Evolutionary conservation across 306 rosid species (phyloP).

Genomic region (Acacia crassicarpa): DNA sequence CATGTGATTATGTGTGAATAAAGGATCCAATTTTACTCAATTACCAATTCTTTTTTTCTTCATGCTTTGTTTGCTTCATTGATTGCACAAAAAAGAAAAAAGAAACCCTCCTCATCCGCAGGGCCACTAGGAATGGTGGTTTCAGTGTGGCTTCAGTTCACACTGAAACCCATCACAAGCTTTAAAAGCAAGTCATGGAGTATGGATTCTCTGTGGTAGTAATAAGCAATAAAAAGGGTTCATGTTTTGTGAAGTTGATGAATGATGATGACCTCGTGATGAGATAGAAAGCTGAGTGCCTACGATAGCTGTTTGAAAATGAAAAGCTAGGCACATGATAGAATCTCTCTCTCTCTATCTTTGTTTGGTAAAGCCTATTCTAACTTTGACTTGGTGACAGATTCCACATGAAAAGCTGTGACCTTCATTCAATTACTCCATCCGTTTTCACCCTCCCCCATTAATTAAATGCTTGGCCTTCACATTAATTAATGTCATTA

Average conservation of each 20-base stretch:
- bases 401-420: background rate
- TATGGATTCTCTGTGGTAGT: too few species aligned
- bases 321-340: conserved; percentile 6
- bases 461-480: background rate
- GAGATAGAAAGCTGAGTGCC: conserved; percentile 18
- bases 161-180: background rate
- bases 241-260: background rate
- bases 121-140: background rate
- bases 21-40: background rate
- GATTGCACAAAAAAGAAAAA: background rate
- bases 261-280: conserved; percentile 1
- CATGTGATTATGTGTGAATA: background rate
- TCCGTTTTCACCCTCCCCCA: background rate
- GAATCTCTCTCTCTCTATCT: background rate
- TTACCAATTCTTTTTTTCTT: too few species aligned
- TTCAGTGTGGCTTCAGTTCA: background rate
- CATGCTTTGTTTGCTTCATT: background rate
- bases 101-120: background rate
- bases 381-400: background rate
- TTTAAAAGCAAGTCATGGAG: background rate
- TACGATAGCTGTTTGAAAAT: conserved; percentile 16
- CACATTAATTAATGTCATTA: background rate
- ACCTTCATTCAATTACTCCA: background rate
- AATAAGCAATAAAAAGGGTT: background rate
- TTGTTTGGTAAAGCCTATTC: background rate